A percentile compares a stretch with the other conserved stretches of the same genome.
These are phyloP conservation scores for Populus trichocarpa DNA, from an alignment of 441 rosid species.

Conservation along the genomic window DNA sequence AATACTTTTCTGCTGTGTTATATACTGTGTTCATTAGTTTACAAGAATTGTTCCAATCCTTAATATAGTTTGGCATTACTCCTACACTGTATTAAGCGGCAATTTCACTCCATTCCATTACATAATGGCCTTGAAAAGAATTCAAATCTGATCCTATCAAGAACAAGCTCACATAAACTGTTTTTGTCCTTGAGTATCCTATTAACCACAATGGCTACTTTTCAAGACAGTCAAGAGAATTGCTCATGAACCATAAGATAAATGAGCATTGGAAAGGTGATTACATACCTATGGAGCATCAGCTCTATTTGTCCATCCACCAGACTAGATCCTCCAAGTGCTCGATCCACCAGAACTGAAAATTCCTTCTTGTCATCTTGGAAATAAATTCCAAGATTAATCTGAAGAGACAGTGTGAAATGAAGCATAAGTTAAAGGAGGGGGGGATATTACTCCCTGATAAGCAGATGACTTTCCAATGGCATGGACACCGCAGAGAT, in stretches of 20 bases:
- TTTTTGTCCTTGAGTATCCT: too few relatives aligned
- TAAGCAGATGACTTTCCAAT: neutral
- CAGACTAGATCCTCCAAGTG: conserved; percentile 90
- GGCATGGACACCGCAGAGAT: neutral
- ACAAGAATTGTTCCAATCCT: too few relatives aligned
- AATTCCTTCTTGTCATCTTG: conserved; percentile 71
- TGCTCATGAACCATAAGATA: neutral
- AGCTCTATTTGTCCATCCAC: conserved; percentile 92
- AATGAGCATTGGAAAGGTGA: conserved; percentile 2
- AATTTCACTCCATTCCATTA: neutral
- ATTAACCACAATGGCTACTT: neutral
- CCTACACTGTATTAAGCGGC: neutral
- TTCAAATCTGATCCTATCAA: neutral
- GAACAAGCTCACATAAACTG: neutral
- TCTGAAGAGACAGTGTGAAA: conserved; percentile 40
- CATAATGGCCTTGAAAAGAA: neutral
- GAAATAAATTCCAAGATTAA: conserved; percentile 83
- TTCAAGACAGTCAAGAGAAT: conserved; percentile 1
- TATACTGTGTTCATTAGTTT: neutral
- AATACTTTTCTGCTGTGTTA: neutral
- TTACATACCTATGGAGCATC: conserved; percentile 87
- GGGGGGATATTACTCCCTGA: neutral
- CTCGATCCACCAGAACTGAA: conserved; percentile 88
- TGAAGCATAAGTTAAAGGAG: conserved; percentile 2
- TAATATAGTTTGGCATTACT: too few relatives aligned